Evolutionary conservation across 805 yeast species (phyloP), one percentile per base, ranked within the genome.

Genomic region (Cyberlindnera maritima): DNA sequence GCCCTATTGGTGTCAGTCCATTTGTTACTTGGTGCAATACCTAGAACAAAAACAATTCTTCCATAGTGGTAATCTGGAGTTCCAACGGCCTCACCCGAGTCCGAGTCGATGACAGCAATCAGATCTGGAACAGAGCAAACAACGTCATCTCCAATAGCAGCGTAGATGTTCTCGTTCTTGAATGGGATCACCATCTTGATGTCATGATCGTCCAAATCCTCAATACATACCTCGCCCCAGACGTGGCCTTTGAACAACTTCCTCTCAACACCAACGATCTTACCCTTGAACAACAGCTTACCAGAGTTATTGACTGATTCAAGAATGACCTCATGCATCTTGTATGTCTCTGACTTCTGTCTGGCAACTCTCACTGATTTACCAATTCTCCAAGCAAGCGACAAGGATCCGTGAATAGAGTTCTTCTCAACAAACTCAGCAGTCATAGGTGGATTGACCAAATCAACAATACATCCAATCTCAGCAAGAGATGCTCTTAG

Each of bases 21-120:
- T 47, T 61, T 54, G 46, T 57, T 52, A 45, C 62, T 56, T 35
- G 75, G 74, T 3, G 75, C 65, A 46, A 70, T 60, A 15, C 64
- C 75, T n/a, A 74, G 50, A 1, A 74, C 77, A 60, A 69, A 69
- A 13, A 73, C 77, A 32, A 68, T 43, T 40, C 72, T 46, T 6
- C 78, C 77, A 53, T 73, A 73, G 35, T 75, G 54, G 53, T 72
- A 74, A 31, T 74, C 78, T 15, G 70, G 75, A 1, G 76, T 72
- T 9, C 77, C 77, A 13, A 72, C 67, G 12, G 76, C 76, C 45
- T 70, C 76, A 32, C 77, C 77, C 26, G 67, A 59, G 36, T 70
- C 73, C 6, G 66, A 57, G 54, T 73, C 75, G 39, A 67, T 54
- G 8, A 74, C 74, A 2, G 75, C 52, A 48, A 74, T 71, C 44